Percentiles rank a stretch among this genome's conserved stretches.
phyloP scores from a whole-genome alignment of 2,329 filamentous ascomycete genomes.

The Aspergillus pseudoglaucus region DNA sequence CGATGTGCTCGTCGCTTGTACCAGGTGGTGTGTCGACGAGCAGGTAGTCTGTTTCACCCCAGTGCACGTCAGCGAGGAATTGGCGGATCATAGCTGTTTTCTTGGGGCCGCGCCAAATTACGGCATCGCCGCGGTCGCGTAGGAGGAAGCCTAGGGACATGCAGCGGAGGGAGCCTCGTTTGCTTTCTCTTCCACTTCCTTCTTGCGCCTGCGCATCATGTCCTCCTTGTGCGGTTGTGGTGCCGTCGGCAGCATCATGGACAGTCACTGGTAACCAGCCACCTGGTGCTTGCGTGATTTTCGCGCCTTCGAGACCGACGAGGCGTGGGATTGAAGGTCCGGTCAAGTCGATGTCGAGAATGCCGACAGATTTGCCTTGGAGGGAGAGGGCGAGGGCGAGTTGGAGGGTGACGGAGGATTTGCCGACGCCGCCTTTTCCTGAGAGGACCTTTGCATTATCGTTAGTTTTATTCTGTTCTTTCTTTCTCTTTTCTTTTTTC shows the following conservation, averaged over 20 bases:
- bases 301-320: slow-evolving; percentile 79
- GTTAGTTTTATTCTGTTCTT: not conserved
- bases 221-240: too few relatives aligned
- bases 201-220: slow-evolving; percentile 7
- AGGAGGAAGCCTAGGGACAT: slow-evolving; percentile 94
- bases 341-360: slow-evolving; percentile 93
- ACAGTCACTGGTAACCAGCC: slow-evolving; percentile 90
- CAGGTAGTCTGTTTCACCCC: slow-evolving; percentile 81
- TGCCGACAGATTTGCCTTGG: slow-evolving; percentile 80
- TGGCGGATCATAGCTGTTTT: slow-evolving; percentile 99
- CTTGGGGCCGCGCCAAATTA: slow-evolving; percentile 96
- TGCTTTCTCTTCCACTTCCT: slow-evolving; percentile 11
- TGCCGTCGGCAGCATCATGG: slow-evolving; percentile 49
- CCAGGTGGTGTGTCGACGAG: slow-evolving; percentile 94
- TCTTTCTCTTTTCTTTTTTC: too few relatives aligned
- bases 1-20: slow-evolving; percentile 95
- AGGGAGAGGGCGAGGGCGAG: slow-evolving; percentile 83
- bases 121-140: slow-evolving; percentile 74
- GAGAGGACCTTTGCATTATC: slow-evolving; percentile 59
- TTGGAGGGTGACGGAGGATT: slow-evolving; percentile 96
- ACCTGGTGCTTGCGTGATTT: slow-evolving; percentile 83
- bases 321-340: slow-evolving; percentile 94
- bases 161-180: slow-evolving; percentile 48
- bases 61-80: slow-evolving; percentile 85
- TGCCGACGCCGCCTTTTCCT: slow-evolving; percentile 95